Conservation (phyloP, 1,284 basidiomycete genomes). For the Schizophyllum amplum region DNA sequence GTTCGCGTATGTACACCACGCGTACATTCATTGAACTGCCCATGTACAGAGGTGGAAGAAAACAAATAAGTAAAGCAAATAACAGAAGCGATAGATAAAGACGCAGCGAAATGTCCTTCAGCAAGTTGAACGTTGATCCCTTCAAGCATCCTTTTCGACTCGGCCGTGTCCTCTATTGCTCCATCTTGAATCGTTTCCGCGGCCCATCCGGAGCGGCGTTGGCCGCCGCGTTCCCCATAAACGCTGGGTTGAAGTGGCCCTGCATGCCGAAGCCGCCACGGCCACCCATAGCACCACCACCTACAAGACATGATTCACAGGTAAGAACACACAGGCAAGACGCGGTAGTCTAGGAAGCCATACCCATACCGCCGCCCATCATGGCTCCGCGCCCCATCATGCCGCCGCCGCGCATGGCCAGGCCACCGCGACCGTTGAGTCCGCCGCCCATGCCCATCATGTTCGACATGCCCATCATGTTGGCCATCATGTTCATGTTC, state of each 20-base stretch:
- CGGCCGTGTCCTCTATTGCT: conserved; percentile 9
- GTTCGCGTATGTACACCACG: not conserved
- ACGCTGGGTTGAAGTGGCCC: conserved; percentile 68
- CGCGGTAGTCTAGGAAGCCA: conserved; percentile 41
- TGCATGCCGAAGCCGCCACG: conserved; percentile 38
- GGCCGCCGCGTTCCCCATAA: conserved; percentile 43
- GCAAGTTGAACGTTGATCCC: not conserved
- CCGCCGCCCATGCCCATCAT: conserved; percentile 35
- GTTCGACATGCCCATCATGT: conserved; percentile 26
- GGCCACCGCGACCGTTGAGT: conserved; percentile 36
- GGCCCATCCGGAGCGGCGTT: conserved; percentile 39
- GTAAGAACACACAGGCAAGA: conserved; percentile 20
- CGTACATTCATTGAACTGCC: not conserved
- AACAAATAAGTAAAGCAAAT: not conserved
- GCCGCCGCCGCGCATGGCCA: conserved; percentile 48
- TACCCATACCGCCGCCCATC: conserved; percentile 64
- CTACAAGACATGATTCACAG: conserved; percentile 35
- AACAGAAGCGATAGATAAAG: not conserved
- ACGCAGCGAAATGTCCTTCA: not conserved
- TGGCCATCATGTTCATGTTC: conserved; percentile 25
- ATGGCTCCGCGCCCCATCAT: conserved; percentile 50
- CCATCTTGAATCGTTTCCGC: conserved; percentile 34
- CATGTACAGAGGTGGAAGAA: not conserved
- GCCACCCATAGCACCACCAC: conserved; percentile 28
- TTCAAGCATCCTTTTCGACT: not conserved